Percentiles rank a stretch among this genome's conserved stretches.
These are phyloP conservation scores for Diversispora eburnea DNA, from an alignment of 192 early-diverging fungal species.

Conservation along the genomic window DNA sequence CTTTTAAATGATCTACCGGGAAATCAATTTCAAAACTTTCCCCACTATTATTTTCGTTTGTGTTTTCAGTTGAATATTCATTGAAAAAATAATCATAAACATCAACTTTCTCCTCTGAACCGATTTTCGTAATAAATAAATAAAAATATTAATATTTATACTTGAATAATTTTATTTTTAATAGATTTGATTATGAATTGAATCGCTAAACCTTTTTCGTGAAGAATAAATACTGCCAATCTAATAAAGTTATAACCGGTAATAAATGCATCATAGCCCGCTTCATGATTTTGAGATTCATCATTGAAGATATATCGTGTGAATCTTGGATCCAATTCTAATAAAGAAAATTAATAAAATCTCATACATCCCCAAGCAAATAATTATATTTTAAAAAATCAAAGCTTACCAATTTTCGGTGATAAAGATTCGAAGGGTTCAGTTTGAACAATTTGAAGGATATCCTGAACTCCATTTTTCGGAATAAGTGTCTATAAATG, in stretches of 20 bases:
- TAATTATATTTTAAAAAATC: neutral
- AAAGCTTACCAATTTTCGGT: slow-evolving; percentile 52
- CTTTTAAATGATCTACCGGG: neutral
- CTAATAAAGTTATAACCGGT: slow-evolving; percentile 80
- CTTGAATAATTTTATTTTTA: too few relatives aligned
- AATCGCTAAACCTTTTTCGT: slow-evolving; percentile 31
- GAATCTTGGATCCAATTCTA: slow-evolving; percentile 53
- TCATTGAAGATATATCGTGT: slow-evolving; percentile 39
- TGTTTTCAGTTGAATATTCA: neutral
- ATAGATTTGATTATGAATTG: neutral
- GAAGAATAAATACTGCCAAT: slow-evolving; percentile 51
- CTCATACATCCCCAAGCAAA: neutral
- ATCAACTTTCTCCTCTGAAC: neutral
- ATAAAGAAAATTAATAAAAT: neutral
- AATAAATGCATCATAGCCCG: slow-evolving; percentile 88
- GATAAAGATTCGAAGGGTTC: slow-evolving; percentile 40
- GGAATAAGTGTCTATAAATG: slow-evolving; percentile 31
- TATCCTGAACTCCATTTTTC: slow-evolving; percentile 42
- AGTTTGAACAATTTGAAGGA: slow-evolving; percentile 38
- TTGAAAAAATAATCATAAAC: neutral
- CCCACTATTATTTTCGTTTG: neutral
- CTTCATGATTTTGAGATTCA: slow-evolving; percentile 71
- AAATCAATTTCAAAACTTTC: neutral
- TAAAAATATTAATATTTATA: neutral
- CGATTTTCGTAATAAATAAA: neutral